Percentiles rank a stretch among this genome's conserved stretches.
These are phyloP conservation scores for Macaranga tanarius DNA, from an alignment of 441 rosid species.

Conservation along the genomic window DNA sequence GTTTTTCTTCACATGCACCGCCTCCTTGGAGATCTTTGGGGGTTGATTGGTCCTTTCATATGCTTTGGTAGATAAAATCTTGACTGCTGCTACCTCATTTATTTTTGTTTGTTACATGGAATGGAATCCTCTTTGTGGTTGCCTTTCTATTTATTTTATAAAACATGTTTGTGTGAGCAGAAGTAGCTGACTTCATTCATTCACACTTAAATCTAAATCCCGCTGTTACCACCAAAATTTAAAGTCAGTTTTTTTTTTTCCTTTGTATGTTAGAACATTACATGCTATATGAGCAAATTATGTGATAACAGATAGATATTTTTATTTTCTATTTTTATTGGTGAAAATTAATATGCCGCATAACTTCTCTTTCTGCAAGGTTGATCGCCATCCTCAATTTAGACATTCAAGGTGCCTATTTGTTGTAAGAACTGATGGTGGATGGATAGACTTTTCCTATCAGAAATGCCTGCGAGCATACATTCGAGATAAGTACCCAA, in stretches of 20 bases:
- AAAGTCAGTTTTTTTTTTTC: background rate
- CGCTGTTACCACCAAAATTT: background rate
- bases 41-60: background rate
- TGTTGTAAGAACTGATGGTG: constrained; percentile 80
- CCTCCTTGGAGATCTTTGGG: background rate
- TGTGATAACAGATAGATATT: background rate
- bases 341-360: constrained; percentile 19
- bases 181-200: background rate
- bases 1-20: constrained; percentile 16
- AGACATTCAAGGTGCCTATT: constrained; percentile 72
- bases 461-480: constrained; percentile 80
- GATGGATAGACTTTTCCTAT: constrained; percentile 87
- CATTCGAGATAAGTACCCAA: constrained; percentile 60
- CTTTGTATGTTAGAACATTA: background rate
- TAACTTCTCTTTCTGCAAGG: constrained; percentile 39
- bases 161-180: background rate
- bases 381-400: constrained; percentile 81
- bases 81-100: constrained; percentile 11
- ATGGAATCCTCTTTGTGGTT: constrained; percentile 7
- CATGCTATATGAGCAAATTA: background rate
- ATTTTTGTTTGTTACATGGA: constrained; percentile 5
- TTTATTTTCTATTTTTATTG: background rate
- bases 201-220: background rate
- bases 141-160: background rate
- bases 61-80: background rate